Conservation (phyloP, 2,329 filamentous ascomycete genomes). For the Ophiocordyceps robertsii region DNA sequence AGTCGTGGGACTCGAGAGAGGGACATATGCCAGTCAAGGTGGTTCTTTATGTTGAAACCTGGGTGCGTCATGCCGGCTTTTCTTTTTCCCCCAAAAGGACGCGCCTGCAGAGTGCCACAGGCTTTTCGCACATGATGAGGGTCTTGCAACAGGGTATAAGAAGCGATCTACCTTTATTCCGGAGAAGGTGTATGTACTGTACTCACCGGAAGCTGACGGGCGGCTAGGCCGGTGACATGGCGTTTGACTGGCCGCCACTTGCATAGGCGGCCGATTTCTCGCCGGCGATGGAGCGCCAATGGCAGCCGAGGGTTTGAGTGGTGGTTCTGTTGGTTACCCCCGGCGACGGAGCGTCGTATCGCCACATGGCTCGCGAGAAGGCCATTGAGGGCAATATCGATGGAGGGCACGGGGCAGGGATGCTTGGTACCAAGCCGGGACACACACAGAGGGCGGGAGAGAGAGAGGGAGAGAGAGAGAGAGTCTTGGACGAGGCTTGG, state of each 20-base stretch:
- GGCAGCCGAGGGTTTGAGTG: no score
- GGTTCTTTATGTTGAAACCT: not conserved
- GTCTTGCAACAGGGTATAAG: not conserved
- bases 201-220: constrained; percentile 1
- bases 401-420: no score
- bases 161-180: not conserved
- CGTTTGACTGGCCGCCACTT: not conserved
- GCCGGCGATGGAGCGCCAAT: not conserved
- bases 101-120: not conserved
- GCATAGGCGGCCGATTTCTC: not conserved
- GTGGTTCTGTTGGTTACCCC: no score
- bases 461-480: no score
- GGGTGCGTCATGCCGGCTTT: not conserved
- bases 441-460: no score
- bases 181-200: not conserved
- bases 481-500: no score
- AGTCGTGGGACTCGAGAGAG: not conserved
- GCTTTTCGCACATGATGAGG: not conserved
- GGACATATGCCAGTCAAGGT: not conserved
- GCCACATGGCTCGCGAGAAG: no score
- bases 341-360: no score
- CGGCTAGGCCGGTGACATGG: not conserved
- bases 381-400: no score
- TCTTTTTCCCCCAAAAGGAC: not conserved
- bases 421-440: no score